Base-by-base conservation (phyloP, 208 protist genomes). In the Leishmania tropica region DNA sequence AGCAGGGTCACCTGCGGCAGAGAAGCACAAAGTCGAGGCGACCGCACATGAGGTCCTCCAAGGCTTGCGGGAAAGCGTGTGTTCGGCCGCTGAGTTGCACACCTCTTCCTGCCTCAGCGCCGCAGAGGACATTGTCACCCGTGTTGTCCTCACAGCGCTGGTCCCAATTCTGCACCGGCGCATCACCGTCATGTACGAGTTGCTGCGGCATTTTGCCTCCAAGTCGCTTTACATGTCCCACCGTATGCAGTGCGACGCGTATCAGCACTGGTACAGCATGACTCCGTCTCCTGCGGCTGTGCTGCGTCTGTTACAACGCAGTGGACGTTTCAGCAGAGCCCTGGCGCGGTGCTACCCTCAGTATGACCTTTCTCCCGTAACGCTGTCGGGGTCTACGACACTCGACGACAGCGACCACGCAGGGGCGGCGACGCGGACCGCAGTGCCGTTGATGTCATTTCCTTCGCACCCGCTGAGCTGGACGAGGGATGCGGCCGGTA, bases 111-210 rank as follows among this genome's bases (percentile, higher is more conserved):
- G 68, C 51, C 48, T 85, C 35, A 67, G 47, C 31, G 28, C 67
- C n/a, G 80, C 84, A n/a, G 78, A 81, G 70, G 84, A 91, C 35
- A n/a, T 37, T 31, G 71, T 94, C 11, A 53, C 92, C 3, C 81
- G 83, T 21, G 51, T 88, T 15, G 82, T 95, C 31, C 54, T 95
- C 17, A 79, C 74, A 15, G 87, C 93, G 24, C 64, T 96, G 19
- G 86, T 86, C 0, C 88, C 88, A 0, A 72, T 93, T 17, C 87
- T 95, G 28, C 86, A 92, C 67, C 91, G 88, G 0, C 90, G 92
- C 68, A 92, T 91, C 78, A 81, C 85, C 42, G 87, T 92, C 40
- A 90, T 95, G 86, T 95, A 95, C 80, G 93, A 95, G 80, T 80
- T 95, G 56, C 85, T 96, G 67, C 93, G 90, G 28, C 76, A 93